These are phyloP conservation scores for Verticillium nubilum DNA, from an alignment of 2,329 filamentous ascomycete genomes.

Conservation along the genomic window DNA sequence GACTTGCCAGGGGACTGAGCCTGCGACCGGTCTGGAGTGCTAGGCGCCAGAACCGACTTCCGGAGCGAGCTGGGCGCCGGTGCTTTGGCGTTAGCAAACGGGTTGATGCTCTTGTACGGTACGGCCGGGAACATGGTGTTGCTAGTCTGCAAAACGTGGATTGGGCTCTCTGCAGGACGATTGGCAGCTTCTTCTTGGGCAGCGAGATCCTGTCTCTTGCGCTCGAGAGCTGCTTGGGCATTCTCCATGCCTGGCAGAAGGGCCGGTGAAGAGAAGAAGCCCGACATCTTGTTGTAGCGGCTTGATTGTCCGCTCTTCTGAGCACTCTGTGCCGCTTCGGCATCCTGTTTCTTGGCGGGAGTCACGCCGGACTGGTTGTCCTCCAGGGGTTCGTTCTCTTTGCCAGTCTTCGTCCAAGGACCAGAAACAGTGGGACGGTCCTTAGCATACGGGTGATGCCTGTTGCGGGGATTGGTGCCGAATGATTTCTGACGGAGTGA, in stretches of 20 bases:
- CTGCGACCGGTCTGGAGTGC: not conserved
- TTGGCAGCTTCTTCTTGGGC: conserved; percentile 5
- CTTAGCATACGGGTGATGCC: not conserved
- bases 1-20: not conserved
- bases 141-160: conserved; percentile 23
- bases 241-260: conserved; percentile 24
- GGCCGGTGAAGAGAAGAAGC: conserved; percentile 54
- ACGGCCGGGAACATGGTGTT: conserved; percentile 30
- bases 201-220: conserved; percentile 4
- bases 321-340: not conserved
- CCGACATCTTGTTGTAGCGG: conserved; percentile 35
- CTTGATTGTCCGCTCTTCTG: not conserved
- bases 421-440: conserved; percentile 23
- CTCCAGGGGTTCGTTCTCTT: conserved; percentile 6
- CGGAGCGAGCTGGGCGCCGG: not conserved
- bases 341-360: not conserved
- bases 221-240: conserved; percentile 5
- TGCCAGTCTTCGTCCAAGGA: conserved; percentile 31
- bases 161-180: conserved; percentile 5
- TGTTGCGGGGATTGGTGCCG: not conserved
- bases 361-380: not conserved
- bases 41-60: not conserved
- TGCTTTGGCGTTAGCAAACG: not conserved
- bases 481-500: not conserved
- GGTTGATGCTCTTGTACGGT: not conserved